A percentile compares a stretch with the other conserved stretches of the same genome.
These are phyloP conservation scores for Microascus cirrosus DNA, from an alignment of 2,329 filamentous ascomycete species.

Conservation along the genomic window DNA sequence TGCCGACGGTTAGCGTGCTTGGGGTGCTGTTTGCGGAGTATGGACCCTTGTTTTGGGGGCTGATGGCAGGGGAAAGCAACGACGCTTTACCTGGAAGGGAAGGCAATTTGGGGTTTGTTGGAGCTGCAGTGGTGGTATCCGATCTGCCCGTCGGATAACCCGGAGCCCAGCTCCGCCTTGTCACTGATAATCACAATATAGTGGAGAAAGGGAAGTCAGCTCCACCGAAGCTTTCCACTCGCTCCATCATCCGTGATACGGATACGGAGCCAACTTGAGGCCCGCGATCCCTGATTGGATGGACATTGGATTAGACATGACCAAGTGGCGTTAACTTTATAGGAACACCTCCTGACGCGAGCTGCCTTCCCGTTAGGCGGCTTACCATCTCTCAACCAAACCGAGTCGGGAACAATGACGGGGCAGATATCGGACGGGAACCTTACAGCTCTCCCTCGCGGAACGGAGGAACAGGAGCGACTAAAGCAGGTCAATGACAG, in stretches of 20 bases:
- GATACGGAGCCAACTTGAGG: no score
- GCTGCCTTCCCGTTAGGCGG: neutral
- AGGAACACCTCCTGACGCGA: neutral
- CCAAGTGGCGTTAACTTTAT: neutral
- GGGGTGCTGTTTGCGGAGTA: no score
- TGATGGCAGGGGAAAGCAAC: neutral
- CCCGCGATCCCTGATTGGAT: neutral
- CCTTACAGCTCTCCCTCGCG: neutral
- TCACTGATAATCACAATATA: no score
- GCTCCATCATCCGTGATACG: no score
- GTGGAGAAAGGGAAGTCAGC: no score
- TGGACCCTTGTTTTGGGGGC: no score
- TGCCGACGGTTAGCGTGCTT: no score
- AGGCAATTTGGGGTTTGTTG: neutral
- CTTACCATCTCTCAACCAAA: neutral
- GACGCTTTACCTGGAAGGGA: neutral
- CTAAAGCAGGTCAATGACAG: neutral
- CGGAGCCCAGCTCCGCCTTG: neutral
- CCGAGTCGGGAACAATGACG: neutral
- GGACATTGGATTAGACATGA: neutral
- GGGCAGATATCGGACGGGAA: neutral
- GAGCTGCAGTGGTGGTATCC: neutral
- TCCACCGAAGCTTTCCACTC: no score
- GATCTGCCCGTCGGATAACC: constrained; percentile 6
- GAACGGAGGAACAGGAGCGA: neutral